Percentiles rank a stretch among this genome's conserved stretches.
These are phyloP conservation scores for Mortierella polycephala DNA, from an alignment of 371 early-diverging fungal species.

Conservation along the genomic window DNA sequence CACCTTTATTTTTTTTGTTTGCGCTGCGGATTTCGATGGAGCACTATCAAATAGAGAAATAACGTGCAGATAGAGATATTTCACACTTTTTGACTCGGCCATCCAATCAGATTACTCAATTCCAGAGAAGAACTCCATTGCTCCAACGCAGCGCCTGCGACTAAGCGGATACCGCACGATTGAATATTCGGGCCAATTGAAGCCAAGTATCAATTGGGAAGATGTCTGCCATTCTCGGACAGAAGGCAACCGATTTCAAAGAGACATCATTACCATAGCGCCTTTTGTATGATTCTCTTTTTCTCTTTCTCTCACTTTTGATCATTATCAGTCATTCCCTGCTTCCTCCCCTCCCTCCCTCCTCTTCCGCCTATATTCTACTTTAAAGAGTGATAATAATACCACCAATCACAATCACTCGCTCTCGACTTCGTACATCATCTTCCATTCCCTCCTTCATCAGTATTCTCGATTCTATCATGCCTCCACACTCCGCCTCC, in stretches of 20 bases:
- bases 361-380: background rate
- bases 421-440: background rate
- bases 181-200: background rate
- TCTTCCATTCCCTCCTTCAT: background rate
- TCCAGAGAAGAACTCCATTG: conserved; percentile 9
- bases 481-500: conserved; percentile 49
- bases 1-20: too few relatives aligned
- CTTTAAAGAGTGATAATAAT: too few relatives aligned
- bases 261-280: background rate
- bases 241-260: background rate
- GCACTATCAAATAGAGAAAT: too few relatives aligned
- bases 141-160: conserved; percentile 29
- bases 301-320: background rate
- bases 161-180: background rate
- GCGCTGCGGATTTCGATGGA: too few relatives aligned
- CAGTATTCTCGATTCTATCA: conserved; percentile 3
- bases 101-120: too few relatives aligned
- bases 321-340: background rate
- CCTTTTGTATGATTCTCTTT: background rate
- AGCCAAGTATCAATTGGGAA: background rate
- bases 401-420: background rate
- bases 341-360: background rate
- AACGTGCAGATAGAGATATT: too few relatives aligned
- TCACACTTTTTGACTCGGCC: too few relatives aligned
- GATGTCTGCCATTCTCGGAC: background rate